Evolutionary conservation across 2,329 filamentous ascomycete species (phyloP), one percentile per base, ranked within the genome.

Genomic region (Alternaria postmessia): DNA sequence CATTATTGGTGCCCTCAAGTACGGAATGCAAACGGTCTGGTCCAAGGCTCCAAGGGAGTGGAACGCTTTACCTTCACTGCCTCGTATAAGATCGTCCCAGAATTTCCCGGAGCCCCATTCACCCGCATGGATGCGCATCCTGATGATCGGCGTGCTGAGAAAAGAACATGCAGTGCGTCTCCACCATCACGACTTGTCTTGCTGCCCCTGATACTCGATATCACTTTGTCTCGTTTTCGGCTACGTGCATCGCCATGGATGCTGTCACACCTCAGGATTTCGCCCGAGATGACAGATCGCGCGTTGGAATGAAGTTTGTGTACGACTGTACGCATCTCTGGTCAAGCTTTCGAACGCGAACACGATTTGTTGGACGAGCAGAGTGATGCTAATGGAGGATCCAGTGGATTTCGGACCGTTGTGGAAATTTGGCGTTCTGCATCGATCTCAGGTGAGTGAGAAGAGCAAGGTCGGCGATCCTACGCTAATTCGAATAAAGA

Each of bases 171-270:
- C 39, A 42, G 38, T 26, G 18, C 20, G 26, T 28, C 38, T 28
- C 51, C 51, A 30, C 38, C 20, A n/a, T 41, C 38, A 49, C 32
- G 20, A 38, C 32, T 14, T 49, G 46, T 49, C 46, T 49, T 14
- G 24, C 12, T 16, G 46, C 46, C 46, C 32, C 46, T 49, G 46
- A 26, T 36, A 22, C 32, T 24, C 20, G 32, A 14, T 30, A 49
- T 49, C 46, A 49, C 30, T 22, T 34, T 34, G 14, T 26, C 36
- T 49, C 20, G 20, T 38, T 49, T 49, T 38, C 32, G 46, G 46
- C 20, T 49, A 24, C 32, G 5, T 36, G 46, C 32, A 49, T 49
- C 16, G 20, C 46, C 22, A n/a, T 36, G 22, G 7, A 49, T 16
- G 20, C 22, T 24, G 30, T 49, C 46, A 49, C 46, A 49, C 46